Evolutionary conservation across 768 basidiomycete genomes (phyloP).

Genomic region (Boletellus ananiceps): DNA sequence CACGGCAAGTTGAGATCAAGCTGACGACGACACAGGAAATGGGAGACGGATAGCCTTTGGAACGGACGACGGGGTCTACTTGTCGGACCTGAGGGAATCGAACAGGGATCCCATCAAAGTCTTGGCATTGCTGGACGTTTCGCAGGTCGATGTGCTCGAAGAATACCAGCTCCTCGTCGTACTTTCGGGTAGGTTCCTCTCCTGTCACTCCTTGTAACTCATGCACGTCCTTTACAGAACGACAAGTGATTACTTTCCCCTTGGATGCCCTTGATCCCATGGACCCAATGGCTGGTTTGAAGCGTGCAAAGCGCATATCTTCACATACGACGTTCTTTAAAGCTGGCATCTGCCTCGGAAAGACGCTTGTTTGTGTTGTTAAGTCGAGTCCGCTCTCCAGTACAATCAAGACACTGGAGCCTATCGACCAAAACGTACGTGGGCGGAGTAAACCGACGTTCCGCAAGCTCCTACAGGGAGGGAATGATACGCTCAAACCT

Average conservation of each 20-base stretch:
- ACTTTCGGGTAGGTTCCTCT: conserved; percentile 70
- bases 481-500: conserved; percentile 87
- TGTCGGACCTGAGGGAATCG: conserved; percentile 78
- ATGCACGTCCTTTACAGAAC: conserved; percentile 49
- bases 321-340: conserved; percentile 98
- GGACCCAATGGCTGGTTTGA: conserved; percentile 87
- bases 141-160: conserved; percentile 94
- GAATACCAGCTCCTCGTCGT: conserved; percentile 94
- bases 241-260: conserved; percentile 94
- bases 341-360: conserved; percentile 86
- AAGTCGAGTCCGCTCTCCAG: conserved; percentile 93
- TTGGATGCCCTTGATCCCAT: conserved; percentile 86
- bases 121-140: conserved; percentile 80
- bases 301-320: conserved; percentile 91
- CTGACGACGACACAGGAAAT: conserved; percentile 46
- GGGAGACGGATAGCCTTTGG: conserved; percentile 90
- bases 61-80: conserved; percentile 96
- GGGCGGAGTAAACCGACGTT: conserved; percentile 87
- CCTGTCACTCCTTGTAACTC: background rate
- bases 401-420: conserved; percentile 96
- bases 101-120: conserved; percentile 86
- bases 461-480: conserved; percentile 88
- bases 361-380: conserved; percentile 92
- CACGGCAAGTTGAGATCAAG: background rate
- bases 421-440: conserved; percentile 83